phyloP scores from a whole-genome alignment of 805 yeast genomes.

The Metschnikowia kofuensis region DNA sequence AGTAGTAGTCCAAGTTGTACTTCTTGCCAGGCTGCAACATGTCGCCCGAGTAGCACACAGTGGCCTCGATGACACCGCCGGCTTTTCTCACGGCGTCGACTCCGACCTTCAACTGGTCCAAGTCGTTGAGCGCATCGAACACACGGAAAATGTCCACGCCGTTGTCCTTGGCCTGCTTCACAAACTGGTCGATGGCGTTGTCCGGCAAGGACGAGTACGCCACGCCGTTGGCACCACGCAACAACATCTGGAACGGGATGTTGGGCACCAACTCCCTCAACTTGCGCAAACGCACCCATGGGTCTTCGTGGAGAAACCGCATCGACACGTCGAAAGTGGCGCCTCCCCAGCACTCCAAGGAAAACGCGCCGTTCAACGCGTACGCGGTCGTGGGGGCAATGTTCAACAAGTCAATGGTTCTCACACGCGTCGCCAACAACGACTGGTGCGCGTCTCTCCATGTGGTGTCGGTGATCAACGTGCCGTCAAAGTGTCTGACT shows the following conservation, averaged over 20 bases:
- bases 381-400: conserved; percentile 94
- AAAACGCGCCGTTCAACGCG: conserved; percentile 86
- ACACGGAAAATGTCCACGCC: conserved; percentile 99
- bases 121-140: conserved; percentile 94
- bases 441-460: conserved; percentile 99
- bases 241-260: conserved; percentile 98
- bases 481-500: conserved; percentile 80
- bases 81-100: conserved; percentile 97
- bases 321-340: conserved; percentile 98
- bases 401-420: conserved; percentile 86
- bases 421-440: conserved; percentile 91
- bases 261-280: conserved; percentile 91
- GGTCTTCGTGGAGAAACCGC: conserved; percentile 98
- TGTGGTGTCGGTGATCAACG: conserved; percentile 95
- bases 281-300: conserved; percentile 93
- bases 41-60: conserved; percentile 98
- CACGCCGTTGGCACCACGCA: conserved; percentile 99
- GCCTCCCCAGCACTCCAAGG: conserved; percentile 99
- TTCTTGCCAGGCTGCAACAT: conserved; percentile 95
- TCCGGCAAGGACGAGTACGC: conserved; percentile 98
- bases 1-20: conserved; percentile 88
- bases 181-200: conserved; percentile 97
- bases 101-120: conserved; percentile 96
- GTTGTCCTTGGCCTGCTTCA: conserved; percentile 86
- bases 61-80: conserved; percentile 98